Conservation (phyloP, 2,329 filamentous ascomycete species). For the Pseudopithomyces maydicus region DNA sequence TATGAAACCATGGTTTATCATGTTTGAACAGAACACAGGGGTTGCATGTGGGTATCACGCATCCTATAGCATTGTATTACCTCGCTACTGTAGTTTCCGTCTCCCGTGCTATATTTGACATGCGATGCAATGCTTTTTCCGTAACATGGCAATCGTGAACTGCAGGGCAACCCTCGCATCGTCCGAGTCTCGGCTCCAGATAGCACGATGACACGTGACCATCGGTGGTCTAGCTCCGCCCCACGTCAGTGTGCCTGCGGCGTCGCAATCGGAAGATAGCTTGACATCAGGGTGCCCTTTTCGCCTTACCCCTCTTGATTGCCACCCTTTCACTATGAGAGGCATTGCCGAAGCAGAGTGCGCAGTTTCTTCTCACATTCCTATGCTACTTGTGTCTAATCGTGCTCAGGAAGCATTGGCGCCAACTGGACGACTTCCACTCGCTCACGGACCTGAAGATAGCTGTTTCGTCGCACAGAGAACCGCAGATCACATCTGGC, state of each 20-base stretch:
- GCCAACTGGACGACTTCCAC: slow-evolving; percentile 42
- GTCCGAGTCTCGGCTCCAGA: neutral
- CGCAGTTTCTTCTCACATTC: slow-evolving; percentile 8
- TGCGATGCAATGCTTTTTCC: neutral
- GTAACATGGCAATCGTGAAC: neutral
- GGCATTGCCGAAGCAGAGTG: slow-evolving; percentile 41
- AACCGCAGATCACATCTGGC: slow-evolving; percentile 59
- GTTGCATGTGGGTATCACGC: neutral
- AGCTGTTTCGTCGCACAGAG: slow-evolving; percentile 41
- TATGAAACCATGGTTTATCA: too few species aligned
- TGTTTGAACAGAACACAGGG: neutral
- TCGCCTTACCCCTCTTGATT: slow-evolving; percentile 13
- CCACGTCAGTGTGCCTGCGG: slow-evolving; percentile 14
- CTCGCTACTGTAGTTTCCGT: neutral
- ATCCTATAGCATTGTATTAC: neutral
- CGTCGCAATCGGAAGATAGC: slow-evolving; percentile 12
- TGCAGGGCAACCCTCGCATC: neutral
- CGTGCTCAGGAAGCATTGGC: slow-evolving; percentile 39
- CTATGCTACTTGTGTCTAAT: slow-evolving; percentile 17
- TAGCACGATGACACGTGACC: slow-evolving; percentile 7
- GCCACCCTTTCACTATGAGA: slow-evolving; percentile 31
- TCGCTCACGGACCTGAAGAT: slow-evolving; percentile 45
- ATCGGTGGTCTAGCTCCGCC: neutral
- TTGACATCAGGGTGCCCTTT: slow-evolving; percentile 40
- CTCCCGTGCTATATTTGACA: neutral